These are phyloP conservation scores for Allium sativum DNA, from an alignment of 106 monocot genomes.

Conservation along the genomic window DNA sequence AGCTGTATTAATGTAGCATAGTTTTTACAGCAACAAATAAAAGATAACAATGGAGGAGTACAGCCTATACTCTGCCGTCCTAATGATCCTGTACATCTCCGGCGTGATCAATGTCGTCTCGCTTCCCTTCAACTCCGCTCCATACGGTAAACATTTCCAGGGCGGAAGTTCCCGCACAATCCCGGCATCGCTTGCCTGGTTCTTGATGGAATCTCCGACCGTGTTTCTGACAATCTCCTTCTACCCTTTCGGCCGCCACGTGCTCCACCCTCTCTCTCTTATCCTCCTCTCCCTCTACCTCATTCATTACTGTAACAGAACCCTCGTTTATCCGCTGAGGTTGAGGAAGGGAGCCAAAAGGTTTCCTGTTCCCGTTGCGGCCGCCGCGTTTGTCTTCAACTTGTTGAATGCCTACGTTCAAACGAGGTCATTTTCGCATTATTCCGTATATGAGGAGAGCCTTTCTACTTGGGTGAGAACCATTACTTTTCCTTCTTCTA, in stretches of 20 bases:
- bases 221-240: constrained; percentile 12
- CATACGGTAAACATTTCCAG: constrained; percentile 56
- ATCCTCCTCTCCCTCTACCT: constrained; percentile 30
- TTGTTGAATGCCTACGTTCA: constrained; percentile 19
- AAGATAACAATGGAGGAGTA: not conserved
- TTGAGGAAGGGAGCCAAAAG: not conserved
- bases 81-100: not conserved
- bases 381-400: constrained; percentile 54
- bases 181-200: constrained; percentile 52
- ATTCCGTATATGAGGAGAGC: not conserved
- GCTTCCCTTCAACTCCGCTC: constrained; percentile 46
- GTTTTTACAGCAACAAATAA: no score
- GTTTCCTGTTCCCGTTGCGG: constrained; percentile 42
- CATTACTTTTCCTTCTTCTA: no score
- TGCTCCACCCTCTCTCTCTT: constrained; percentile 9
- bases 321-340: constrained; percentile 36
- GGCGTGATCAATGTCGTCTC: constrained; percentile 25
- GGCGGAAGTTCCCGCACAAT: constrained; percentile 57
- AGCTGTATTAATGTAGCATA: no score
- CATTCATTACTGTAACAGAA: constrained; percentile 48
- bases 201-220: constrained; percentile 73
- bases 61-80: constrained; percentile 2
- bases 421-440: constrained; percentile 38
- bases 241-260: constrained; percentile 3
- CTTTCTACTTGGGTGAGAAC: no score